phyloP scores from a whole-genome alignment of 345 rosid genomes.

The Eucalyptus rudis region DNA sequence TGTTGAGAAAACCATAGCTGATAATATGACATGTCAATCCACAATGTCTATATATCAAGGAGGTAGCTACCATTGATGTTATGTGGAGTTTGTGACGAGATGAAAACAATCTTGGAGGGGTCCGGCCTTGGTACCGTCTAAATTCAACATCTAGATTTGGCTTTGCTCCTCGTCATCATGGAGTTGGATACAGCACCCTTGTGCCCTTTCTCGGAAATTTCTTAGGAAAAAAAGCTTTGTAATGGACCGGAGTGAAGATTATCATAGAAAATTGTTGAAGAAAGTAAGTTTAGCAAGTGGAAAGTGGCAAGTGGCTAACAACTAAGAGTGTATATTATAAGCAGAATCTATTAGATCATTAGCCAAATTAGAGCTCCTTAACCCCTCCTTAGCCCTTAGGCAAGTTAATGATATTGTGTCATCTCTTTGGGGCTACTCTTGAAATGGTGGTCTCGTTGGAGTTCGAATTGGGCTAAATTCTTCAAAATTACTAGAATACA shows the following conservation, averaged over 20 bases:
- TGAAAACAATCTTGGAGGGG: neutral
- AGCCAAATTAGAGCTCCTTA: neutral
- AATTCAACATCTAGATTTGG: neutral
- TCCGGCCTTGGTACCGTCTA: neutral
- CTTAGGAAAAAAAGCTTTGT: neutral
- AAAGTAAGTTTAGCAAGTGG: neutral
- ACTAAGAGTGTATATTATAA: neutral
- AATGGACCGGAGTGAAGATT: neutral
- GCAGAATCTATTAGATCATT: neutral
- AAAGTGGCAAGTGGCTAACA: neutral
- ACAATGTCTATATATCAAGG: neutral
- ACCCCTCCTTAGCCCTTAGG: neutral
- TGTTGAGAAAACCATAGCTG: neutral
- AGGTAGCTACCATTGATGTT: neutral
- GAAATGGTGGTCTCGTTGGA: neutral
- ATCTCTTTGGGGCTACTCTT: neutral
- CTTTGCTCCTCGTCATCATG: neutral
- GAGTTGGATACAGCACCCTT: neutral
- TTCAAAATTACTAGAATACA: neutral
- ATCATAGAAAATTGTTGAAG: neutral
- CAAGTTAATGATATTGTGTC: neutral
- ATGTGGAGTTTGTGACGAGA: neutral
- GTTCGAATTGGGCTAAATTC: neutral
- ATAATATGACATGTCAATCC: neutral
- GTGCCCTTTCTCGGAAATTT: neutral